phyloP scores from a whole-genome alignment of 495 filamentous ascomycete genomes.

The Chaetomidium leptoderma region DNA sequence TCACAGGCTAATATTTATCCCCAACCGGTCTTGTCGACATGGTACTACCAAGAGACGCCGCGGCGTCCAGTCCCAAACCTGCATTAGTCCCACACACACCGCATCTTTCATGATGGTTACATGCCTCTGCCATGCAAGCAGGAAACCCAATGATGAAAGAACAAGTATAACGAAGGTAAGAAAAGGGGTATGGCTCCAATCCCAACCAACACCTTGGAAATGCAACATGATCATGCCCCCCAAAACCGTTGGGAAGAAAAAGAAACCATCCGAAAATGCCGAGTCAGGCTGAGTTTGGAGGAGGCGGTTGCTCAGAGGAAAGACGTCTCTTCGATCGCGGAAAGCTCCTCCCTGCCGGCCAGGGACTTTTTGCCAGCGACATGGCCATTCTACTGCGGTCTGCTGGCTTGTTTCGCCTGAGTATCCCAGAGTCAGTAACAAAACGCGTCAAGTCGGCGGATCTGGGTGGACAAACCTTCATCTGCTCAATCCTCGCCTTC shows the following conservation, averaged over 20 bases:
- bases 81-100: background rate
- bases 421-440: background rate
- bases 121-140: background rate
- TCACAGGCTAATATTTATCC: background rate
- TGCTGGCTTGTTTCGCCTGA: slow-evolving; percentile 15
- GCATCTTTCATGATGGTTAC: background rate
- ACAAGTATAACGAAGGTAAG: background rate
- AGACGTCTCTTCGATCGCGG: background rate
- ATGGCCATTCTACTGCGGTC: slow-evolving; percentile 7
- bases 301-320: too few species aligned
- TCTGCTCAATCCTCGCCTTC: slow-evolving; percentile 89
- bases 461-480: slow-evolving; percentile 46
- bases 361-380: background rate
- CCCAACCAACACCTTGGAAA: slow-evolving; percentile 12
- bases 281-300: background rate
- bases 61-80: background rate
- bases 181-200: slow-evolving; percentile 3
- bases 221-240: slow-evolving; percentile 8
- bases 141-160: background rate
- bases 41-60: background rate
- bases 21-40: background rate
- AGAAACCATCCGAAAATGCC: background rate
- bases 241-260: background rate
- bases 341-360: background rate
- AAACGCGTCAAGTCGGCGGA: background rate